These are phyloP conservation scores for Syncephalastrum sp. DNA, from an alignment of 371 early-diverging fungal species.

Conservation along the genomic window DNA sequence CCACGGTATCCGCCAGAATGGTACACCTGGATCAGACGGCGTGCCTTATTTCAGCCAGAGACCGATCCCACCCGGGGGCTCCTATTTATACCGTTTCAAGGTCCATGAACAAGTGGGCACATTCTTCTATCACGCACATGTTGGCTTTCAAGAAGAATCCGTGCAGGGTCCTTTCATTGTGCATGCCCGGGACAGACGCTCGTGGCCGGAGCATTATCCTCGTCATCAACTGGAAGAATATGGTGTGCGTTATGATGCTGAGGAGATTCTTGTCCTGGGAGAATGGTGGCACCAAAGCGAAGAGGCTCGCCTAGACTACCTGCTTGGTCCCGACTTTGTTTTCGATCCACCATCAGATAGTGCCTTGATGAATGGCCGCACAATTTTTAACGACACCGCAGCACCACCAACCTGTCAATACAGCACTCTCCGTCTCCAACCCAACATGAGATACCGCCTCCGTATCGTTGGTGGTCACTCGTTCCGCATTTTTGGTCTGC, in stretches of 20 bases:
- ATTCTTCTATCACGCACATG: constrained; percentile 55
- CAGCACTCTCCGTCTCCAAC: constrained; percentile 20
- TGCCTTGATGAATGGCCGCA: constrained; percentile 43
- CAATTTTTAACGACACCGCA: constrained; percentile 12
- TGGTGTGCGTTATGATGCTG: constrained; percentile 34
- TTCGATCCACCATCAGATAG: constrained; percentile 32
- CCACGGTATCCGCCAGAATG: constrained; percentile 43
- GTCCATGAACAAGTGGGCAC: constrained; percentile 48
- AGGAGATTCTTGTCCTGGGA: constrained; percentile 37
- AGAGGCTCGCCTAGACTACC: constrained; percentile 16
- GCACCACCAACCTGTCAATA: constrained; percentile 25
- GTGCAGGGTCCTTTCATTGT: constrained; percentile 48
- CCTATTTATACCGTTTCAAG: constrained; percentile 47
- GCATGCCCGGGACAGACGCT: constrained; percentile 26
- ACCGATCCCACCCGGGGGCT: constrained; percentile 49
- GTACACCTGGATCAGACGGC: constrained; percentile 46
- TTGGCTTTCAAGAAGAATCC: constrained; percentile 41
- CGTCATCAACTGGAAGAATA: constrained; percentile 9
- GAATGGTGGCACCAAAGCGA: constrained; percentile 49
- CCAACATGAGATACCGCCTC: constrained; percentile 34
- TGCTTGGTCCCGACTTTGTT: constrained; percentile 26
- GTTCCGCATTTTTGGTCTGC: constrained; percentile 31
- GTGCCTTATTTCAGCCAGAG: constrained; percentile 59
- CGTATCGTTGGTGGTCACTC: constrained; percentile 37
- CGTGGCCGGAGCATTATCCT: constrained; percentile 12